These are phyloP conservation scores for Pythium vanterpoolii DNA, from an alignment of 352 stramenopile species.

Conservation along the genomic window DNA sequence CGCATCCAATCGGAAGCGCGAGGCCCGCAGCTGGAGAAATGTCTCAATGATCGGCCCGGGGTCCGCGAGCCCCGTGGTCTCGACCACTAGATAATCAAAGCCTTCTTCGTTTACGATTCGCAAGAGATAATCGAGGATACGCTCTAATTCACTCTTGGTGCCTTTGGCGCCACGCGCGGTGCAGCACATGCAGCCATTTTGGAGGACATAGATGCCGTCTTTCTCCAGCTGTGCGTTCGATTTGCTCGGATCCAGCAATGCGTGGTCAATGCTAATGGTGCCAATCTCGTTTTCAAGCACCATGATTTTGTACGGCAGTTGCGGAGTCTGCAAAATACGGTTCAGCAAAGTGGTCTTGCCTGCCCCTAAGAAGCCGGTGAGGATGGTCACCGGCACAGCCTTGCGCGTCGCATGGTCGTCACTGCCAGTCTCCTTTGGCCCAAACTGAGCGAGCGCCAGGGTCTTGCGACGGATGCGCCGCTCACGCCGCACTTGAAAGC, in stretches of 20 bases:
- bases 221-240: constrained; percentile 25
- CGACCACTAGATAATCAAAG: constrained; percentile 97
- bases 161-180: constrained; percentile 89
- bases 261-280: constrained; percentile 67
- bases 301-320: constrained; percentile 92
- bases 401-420: constrained; percentile 4
- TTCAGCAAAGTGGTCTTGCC: constrained; percentile 98
- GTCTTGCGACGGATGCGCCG: constrained; percentile 65
- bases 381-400: constrained; percentile 86
- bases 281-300: constrained; percentile 92
- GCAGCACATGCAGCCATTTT: constrained; percentile 99
- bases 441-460: constrained; percentile 26
- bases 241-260: constrained; percentile 35
- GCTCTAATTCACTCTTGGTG: constrained; percentile 88
- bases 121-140: constrained; percentile 88
- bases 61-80: constrained; percentile 96
- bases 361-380: constrained; percentile 93
- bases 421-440: background rate
- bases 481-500: constrained; percentile 55
- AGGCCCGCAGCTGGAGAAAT: constrained; percentile 90
- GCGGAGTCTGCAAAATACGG: constrained; percentile 87
- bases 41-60: constrained; percentile 97
- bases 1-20: constrained; percentile 92
- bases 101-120: constrained; percentile 62
- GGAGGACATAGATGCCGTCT: constrained; percentile 95